Conservation (phyloP, 148 eudicot species). For the Mesembryanthemum crystallinum region DNA sequence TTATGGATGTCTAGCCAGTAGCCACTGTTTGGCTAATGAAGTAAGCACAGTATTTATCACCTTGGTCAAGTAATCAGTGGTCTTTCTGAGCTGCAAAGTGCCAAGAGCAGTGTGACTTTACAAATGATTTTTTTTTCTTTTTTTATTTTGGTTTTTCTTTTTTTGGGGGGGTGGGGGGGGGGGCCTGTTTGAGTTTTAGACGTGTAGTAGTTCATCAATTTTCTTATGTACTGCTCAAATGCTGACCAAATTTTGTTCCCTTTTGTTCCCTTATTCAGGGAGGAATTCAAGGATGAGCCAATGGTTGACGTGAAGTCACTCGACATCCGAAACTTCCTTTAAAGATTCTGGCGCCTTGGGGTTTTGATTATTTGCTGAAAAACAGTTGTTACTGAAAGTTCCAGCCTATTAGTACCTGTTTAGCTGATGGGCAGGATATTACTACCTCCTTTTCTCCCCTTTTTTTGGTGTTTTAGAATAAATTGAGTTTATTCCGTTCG, state of each 20-base stretch:
- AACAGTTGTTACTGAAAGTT: slow-evolving; percentile 18
- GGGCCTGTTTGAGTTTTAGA: background rate
- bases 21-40: too few species aligned
- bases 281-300: slow-evolving; percentile 89
- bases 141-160: too few species aligned
- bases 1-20: too few species aligned
- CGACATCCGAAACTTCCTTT: slow-evolving; percentile 84
- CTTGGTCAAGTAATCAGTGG: too few species aligned
- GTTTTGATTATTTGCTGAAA: slow-evolving; percentile 14
- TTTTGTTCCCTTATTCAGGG: slow-evolving; percentile 45
- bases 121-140: too few species aligned
- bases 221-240: background rate
- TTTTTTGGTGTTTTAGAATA: slow-evolving; percentile 24
- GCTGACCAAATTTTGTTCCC: background rate
- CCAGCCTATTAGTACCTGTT: slow-evolving; percentile 14
- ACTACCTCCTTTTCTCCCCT: background rate
- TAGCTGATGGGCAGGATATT: slow-evolving; percentile 4
- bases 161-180: too few species aligned
- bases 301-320: slow-evolving; percentile 82
- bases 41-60: too few species aligned
- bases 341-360: slow-evolving; percentile 29
- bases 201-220: background rate
- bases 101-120: too few species aligned
- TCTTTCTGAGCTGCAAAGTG: too few species aligned
- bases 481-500: slow-evolving; percentile 16